Evolutionary conservation across 1,284 basidiomycete species (phyloP), one percentile per base, ranked within the genome.

Genomic region (Apiotrichum akiyoshidainum): DNA sequence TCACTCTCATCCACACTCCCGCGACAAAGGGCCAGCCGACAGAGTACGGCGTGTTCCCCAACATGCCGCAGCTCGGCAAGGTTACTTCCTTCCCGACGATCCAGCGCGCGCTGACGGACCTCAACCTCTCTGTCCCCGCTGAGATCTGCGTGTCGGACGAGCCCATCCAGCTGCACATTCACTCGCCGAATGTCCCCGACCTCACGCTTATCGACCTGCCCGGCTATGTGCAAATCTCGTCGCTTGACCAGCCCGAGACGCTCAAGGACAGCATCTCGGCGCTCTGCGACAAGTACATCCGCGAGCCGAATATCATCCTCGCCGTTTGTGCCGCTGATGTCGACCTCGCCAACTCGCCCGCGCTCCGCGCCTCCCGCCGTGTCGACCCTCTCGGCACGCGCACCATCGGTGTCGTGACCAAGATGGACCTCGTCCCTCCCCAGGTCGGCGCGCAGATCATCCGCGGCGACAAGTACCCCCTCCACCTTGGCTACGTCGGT

Each of bases 291-390:
- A 92, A 88, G 76, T 99, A 99, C 77, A 99, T 99, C 69, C 86
- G 89, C 39, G 92, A 97, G 73, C 95, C 95, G 13, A 99, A 99
- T 75, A 92, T 99, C 74, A 91, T 99, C 67, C 85, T 99, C 16
- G 95, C 96, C 2, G 92, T 99, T 10, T 99, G 95, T 72, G 90
- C 95, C 3, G 95, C 96, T 10, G 94, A 99, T 76, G 96, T 99
- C 56, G 96, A 99, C 80, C 83, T 99, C 10, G 95, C 95, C 60
- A 99, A 99, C 78, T 97, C 92, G 1, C 95, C 96, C 4, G 95
- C 96, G 0, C 80, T 99, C 47, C 83, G 93, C 40, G 93, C 96
- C 0, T 94, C 90, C 73, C 83, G 93, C 47, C 89, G 90, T 64
- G 91, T 99, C 4, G 95, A 99, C 73, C 95, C 95, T 2, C 81